A percentile compares a stretch with the other conserved stretches of the same genome.
Evolutionary conservation across 306 rosid species (phyloP).

Genomic region (Quercus mongolica): DNA sequence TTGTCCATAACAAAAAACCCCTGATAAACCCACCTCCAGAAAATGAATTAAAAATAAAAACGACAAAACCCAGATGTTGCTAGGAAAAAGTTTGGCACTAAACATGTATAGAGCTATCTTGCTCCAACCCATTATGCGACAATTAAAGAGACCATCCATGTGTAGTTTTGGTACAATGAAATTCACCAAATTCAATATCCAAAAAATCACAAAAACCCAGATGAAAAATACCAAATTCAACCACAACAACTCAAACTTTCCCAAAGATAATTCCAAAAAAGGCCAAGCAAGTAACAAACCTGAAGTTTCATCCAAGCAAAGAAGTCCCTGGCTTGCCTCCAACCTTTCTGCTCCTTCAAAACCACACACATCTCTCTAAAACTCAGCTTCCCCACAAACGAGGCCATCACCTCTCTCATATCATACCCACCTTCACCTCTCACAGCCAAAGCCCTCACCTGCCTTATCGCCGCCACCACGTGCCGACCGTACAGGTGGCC

Average conservation of each 20-base stretch:
- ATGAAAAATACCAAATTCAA: too few relatives aligned
- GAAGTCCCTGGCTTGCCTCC: slow-evolving; percentile 87
- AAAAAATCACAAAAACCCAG: not conserved
- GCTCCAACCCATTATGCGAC: too few relatives aligned
- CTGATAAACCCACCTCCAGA: not conserved
- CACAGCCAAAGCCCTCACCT: slow-evolving; percentile 62
- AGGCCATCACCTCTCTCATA: slow-evolving; percentile 72
- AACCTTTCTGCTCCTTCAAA: slow-evolving; percentile 85
- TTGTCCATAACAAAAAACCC: not conserved
- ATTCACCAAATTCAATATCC: not conserved
- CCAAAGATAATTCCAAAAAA: not conserved
- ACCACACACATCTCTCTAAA: slow-evolving; percentile 87
- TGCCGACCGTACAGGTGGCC: slow-evolving; percentile 79
- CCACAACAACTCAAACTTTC: too few relatives aligned
- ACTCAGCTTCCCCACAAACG: slow-evolving; percentile 72
- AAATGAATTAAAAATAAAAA: not conserved
- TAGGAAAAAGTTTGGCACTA: too few relatives aligned
- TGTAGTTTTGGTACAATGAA: too few relatives aligned
- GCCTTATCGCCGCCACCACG: slow-evolving; percentile 80
- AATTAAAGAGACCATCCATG: too few relatives aligned
- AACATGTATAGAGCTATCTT: too few relatives aligned
- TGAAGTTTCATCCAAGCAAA: slow-evolving; percentile 96
- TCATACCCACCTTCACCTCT: slow-evolving; percentile 46
- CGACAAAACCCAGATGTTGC: not conserved
- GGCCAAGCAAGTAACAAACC: slow-evolving; percentile 33